Evolutionary conservation across 1,284 basidiomycete genomes (phyloP).

Genomic region (Termitomyces sp.): DNA sequence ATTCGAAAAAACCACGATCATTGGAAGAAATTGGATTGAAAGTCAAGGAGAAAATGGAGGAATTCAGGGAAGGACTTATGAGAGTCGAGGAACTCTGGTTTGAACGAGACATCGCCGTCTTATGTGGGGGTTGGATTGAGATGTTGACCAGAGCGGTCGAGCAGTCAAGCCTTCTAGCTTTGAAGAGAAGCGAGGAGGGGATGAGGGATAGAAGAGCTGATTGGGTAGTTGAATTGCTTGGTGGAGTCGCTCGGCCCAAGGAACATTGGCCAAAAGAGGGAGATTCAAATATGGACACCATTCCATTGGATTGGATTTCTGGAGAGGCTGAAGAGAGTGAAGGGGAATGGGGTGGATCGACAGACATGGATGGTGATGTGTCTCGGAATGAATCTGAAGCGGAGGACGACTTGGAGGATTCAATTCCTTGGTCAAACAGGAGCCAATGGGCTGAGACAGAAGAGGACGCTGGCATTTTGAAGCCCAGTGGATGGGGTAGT

Average conservation of each 20-base stretch:
- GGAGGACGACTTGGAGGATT: constrained; percentile 24
- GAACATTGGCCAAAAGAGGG: constrained; percentile 24
- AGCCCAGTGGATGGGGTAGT: constrained; percentile 4
- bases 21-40: constrained; percentile 45
- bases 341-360: constrained; percentile 29
- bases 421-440: constrained; percentile 16
- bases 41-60: constrained; percentile 50
- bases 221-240: constrained; percentile 41
- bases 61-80: constrained; percentile 44
- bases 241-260: constrained; percentile 24
- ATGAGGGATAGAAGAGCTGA: constrained; percentile 25
- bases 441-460: constrained; percentile 9
- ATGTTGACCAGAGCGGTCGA: constrained; percentile 47
- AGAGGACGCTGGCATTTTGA: neutral
- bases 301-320: constrained; percentile 39
- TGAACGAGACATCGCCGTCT: constrained; percentile 44
- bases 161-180: constrained; percentile 30
- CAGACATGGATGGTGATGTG: constrained; percentile 34
- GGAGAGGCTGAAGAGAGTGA: constrained; percentile 26
- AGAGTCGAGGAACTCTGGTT: constrained; percentile 69
- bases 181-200: constrained; percentile 33
- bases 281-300: constrained; percentile 31
- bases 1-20: constrained; percentile 36
- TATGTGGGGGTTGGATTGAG: constrained; percentile 72
- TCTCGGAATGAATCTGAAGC: constrained; percentile 33